Conservation (phyloP, 371 early-diverging fungal species). For the Aphelidium insulamus region DNA sequence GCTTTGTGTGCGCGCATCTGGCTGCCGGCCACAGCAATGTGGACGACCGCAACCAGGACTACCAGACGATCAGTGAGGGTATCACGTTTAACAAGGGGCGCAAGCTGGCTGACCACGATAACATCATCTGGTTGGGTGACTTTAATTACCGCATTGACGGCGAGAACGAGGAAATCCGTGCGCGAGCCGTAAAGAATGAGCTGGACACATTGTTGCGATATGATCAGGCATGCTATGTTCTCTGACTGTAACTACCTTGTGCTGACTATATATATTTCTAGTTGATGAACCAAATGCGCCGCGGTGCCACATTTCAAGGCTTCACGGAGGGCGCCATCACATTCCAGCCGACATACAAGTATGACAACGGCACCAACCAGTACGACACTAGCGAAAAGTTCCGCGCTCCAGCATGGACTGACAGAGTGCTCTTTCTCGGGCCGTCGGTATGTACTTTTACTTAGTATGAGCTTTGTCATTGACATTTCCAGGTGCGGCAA, state of each 20-base stretch:
- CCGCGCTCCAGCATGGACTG: slow-evolving; percentile 76
- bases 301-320: slow-evolving; percentile 29
- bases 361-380: slow-evolving; percentile 46
- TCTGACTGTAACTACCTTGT: not conserved
- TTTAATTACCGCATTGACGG: slow-evolving; percentile 65
- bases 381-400: slow-evolving; percentile 73
- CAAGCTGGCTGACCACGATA: slow-evolving; percentile 42
- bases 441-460: slow-evolving; percentile 11
- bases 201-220: slow-evolving; percentile 13
- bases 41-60: slow-evolving; percentile 70
- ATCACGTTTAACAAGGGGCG: slow-evolving; percentile 42
- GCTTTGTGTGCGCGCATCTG: slow-evolving; percentile 77
- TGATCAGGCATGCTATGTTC: slow-evolving; percentile 16
- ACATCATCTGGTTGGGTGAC: slow-evolving; percentile 72
- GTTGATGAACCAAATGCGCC: slow-evolving; percentile 15
- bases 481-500: slow-evolving; percentile 11
- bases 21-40: slow-evolving; percentile 66
- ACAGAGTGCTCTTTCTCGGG: slow-evolving; percentile 48
- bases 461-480: not conserved
- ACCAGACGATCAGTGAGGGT: slow-evolving; percentile 45
- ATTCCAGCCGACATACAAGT: slow-evolving; percentile 88
- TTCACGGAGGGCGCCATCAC: slow-evolving; percentile 55
- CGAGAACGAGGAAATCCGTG: slow-evolving; percentile 38
- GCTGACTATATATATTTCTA: slow-evolving; percentile 1
- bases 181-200: slow-evolving; percentile 12